Evolutionary conservation across 192 early-diverging fungal species (phyloP).

Genomic region (Gamsiella multidivaricata): DNA sequence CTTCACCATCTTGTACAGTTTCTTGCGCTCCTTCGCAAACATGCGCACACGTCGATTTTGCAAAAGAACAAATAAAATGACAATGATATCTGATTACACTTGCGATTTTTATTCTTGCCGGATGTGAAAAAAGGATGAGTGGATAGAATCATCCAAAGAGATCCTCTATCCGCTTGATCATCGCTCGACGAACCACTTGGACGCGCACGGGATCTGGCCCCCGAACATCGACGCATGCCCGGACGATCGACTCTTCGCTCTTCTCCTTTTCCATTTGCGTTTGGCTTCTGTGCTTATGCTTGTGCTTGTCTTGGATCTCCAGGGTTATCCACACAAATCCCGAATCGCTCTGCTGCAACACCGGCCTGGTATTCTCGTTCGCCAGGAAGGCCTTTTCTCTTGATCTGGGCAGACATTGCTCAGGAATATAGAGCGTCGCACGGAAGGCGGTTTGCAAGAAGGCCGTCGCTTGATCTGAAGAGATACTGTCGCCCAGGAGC

Average conservation of each 20-base stretch:
- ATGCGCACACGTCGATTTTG: no score
- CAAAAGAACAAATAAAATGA: no score
- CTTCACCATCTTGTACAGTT: background rate
- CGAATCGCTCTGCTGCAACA: background rate
- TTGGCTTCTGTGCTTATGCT: no score
- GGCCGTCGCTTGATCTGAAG: background rate
- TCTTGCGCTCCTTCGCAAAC: no score
- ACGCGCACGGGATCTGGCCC: constrained; percentile 14
- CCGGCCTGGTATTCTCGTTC: no score
- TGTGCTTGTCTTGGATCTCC: no score
- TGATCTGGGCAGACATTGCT: constrained; percentile 2
- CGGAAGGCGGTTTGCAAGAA: constrained; percentile 6
- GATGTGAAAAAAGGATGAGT: no score
- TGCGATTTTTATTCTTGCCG: no score
- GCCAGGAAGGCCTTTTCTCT: no score
- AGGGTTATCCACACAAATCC: constrained; percentile 20
- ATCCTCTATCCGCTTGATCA: constrained; percentile 10
- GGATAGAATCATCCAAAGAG: constrained; percentile 26
- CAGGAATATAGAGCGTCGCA: background rate
- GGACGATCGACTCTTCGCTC: background rate
- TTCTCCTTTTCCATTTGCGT: no score
- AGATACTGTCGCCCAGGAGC: constrained; percentile 5
- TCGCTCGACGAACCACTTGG: constrained; percentile 6
- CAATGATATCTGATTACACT: no score
- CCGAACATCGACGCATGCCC: constrained; percentile 1